Percentiles rank a stretch among this genome's conserved stretches.
phyloP scores from a whole-genome alignment of 768 basidiomycete genomes.

The Hemileccinum impolitum region DNA sequence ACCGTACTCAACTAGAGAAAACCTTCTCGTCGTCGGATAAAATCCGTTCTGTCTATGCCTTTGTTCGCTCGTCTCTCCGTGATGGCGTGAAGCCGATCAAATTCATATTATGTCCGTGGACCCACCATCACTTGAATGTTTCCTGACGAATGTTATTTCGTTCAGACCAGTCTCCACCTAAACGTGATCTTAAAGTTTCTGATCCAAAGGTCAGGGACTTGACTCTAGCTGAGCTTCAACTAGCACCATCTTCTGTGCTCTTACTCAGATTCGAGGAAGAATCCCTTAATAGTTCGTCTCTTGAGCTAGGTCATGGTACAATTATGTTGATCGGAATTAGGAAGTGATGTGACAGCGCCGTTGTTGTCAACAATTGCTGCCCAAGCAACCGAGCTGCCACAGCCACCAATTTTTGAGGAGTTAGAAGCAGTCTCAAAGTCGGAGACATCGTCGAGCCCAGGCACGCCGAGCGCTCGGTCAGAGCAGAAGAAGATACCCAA shows the following conservation, averaged over 20 bases:
- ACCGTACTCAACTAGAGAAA: slow-evolving; percentile 79
- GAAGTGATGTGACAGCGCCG: slow-evolving; percentile 57
- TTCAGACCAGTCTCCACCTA: slow-evolving; percentile 77
- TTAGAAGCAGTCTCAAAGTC: slow-evolving; percentile 6
- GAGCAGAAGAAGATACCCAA: slow-evolving; percentile 66
- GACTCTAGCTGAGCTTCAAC: slow-evolving; percentile 61
- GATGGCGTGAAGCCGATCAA: slow-evolving; percentile 78
- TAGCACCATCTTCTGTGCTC: slow-evolving; percentile 79
- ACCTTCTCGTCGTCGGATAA: slow-evolving; percentile 74
- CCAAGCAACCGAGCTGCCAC: slow-evolving; percentile 64
- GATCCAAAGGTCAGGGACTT: slow-evolving; percentile 70
- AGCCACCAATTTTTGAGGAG: slow-evolving; percentile 42
- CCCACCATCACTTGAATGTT: neutral
- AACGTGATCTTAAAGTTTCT: slow-evolving; percentile 78
- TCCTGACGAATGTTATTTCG: neutral
- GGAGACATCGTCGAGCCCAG: slow-evolving; percentile 6
- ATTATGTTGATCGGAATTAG: slow-evolving; percentile 34
- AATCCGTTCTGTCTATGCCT: slow-evolving; percentile 81
- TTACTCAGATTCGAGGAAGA: slow-evolving; percentile 74
- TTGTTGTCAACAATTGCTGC: slow-evolving; percentile 53
- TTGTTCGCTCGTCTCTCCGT: slow-evolving; percentile 66
- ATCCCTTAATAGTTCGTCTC: slow-evolving; percentile 54
- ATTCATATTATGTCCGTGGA: slow-evolving; percentile 74
- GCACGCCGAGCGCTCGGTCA: slow-evolving; percentile 8
- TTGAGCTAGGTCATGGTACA: neutral